These are phyloP conservation scores for Leptosphaerulina australis DNA, from an alignment of 2,329 filamentous ascomycete species.

Conservation along the genomic window DNA sequence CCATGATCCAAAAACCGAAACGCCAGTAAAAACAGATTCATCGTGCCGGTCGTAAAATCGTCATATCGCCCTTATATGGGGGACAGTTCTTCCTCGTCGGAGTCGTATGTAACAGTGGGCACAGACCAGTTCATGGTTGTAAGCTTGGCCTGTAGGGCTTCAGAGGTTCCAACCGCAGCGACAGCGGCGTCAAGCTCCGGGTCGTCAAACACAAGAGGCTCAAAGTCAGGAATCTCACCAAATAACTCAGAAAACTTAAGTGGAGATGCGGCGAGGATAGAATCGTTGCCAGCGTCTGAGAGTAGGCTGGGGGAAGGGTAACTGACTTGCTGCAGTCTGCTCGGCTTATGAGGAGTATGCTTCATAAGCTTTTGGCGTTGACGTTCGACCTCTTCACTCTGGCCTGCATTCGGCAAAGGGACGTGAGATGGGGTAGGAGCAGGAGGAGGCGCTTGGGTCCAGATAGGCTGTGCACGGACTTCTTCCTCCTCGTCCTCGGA, in stretches of 20 bases:
- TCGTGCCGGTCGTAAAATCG: constrained; percentile 1
- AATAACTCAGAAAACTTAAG: constrained; percentile 21
- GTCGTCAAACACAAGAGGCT: constrained; percentile 28
- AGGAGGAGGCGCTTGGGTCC: constrained; percentile 46
- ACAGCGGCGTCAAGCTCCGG: constrained; percentile 22
- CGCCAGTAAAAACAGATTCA: not conserved
- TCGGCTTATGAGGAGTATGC: constrained; percentile 44
- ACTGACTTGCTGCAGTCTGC: constrained; percentile 41
- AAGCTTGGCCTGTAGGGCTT: constrained; percentile 20
- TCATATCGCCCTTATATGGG: constrained; percentile 5
- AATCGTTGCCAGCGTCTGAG: constrained; percentile 35
- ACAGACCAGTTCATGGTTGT: constrained; percentile 23
- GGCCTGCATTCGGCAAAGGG: constrained; percentile 22
- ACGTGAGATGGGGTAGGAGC: constrained; percentile 45
- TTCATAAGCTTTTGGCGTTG: constrained; percentile 42
- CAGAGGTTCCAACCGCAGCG: constrained; percentile 14
- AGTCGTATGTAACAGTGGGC: constrained; percentile 28
- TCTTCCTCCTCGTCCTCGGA: constrained; percentile 34
- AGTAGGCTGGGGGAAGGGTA: constrained; percentile 41
- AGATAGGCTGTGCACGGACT: constrained; percentile 35
- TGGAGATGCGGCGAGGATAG: constrained; percentile 29
- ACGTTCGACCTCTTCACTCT: constrained; percentile 32
- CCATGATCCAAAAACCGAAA: not conserved
- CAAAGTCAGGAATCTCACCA: constrained; percentile 28
- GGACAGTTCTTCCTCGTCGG: constrained; percentile 32